Conservation (phyloP, 1,284 basidiomycete genomes). For the Moesziomyces parantarcticus region DNA sequence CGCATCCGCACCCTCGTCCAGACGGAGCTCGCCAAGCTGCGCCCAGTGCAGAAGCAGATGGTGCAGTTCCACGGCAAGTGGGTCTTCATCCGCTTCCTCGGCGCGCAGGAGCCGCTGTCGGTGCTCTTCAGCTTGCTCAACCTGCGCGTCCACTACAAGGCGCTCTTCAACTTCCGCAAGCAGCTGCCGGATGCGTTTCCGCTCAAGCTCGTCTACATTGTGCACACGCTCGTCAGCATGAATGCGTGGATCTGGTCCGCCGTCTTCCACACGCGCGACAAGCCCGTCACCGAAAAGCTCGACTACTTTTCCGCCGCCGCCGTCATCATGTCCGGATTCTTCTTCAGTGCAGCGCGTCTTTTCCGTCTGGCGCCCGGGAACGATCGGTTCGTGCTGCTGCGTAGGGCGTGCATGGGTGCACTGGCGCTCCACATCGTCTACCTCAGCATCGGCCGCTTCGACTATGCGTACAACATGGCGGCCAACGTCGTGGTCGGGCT, state of each 20-base stretch:
- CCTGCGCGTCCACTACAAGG: conserved; percentile 72
- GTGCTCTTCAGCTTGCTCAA: conserved; percentile 90
- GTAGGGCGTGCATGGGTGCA: conserved; percentile 45
- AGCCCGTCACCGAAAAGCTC: conserved; percentile 83
- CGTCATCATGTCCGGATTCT: conserved; percentile 77
- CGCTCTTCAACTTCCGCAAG: conserved; percentile 42
- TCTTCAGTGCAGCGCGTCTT: conserved; percentile 70
- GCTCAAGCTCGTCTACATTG: conserved; percentile 78
- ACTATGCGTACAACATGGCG: conserved; percentile 93
- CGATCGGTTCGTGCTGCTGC: conserved; percentile 35
- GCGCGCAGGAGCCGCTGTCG: conserved; percentile 88
- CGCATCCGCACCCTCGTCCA: conserved; percentile 25
- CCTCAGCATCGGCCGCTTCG: conserved; percentile 80
- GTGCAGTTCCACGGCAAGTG: conserved; percentile 83
- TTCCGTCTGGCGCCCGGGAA: conserved; percentile 56
- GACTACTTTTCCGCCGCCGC: conserved; percentile 96
- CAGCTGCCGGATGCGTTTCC: conserved; percentile 58
- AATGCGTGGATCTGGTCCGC: conserved; percentile 94
- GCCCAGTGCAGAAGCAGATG: conserved; percentile 64
- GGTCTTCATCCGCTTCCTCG: conserved; percentile 73
- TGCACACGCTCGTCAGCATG: conserved; percentile 79
- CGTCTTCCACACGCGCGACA: conserved; percentile 92
- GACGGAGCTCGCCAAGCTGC: conserved; percentile 37
- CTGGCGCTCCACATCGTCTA: conserved; percentile 77
- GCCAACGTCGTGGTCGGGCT: conserved; percentile 83